These are phyloP conservation scores for Pichia sp. DNA, from an alignment of 1,139 yeast genomes.

Conservation along the genomic window DNA sequence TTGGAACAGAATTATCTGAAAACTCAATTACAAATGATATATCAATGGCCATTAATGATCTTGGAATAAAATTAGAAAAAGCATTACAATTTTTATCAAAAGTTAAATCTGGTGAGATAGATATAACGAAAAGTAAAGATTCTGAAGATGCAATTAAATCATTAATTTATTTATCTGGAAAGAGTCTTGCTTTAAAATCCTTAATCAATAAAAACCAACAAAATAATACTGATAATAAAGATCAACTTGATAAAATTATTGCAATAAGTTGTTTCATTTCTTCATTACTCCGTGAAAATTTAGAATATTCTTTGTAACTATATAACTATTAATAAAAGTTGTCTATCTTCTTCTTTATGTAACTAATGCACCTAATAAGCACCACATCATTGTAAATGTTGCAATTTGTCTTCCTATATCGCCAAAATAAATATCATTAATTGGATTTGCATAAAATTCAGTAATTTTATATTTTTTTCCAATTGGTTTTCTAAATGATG, in stretches of 20 bases:
- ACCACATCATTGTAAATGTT: constrained; percentile 81
- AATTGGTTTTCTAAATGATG: constrained; percentile 32
- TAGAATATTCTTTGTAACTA: no score
- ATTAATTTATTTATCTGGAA: constrained; percentile 5
- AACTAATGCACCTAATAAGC: constrained; percentile 63
- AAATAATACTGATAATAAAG: no score
- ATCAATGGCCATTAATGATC: constrained; percentile 1
- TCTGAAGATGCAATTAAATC: constrained; percentile 1
- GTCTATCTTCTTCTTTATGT: no score
- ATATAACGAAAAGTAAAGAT: constrained; percentile 1
- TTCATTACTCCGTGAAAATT: constrained; percentile 11
- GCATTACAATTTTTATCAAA: constrained; percentile 9
- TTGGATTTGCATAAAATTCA: constrained; percentile 47
- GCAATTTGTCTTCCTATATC: constrained; percentile 55
- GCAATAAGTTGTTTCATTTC: constrained; percentile 8
- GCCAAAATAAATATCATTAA: constrained; percentile 49
- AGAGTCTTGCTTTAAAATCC: constrained; percentile 1
- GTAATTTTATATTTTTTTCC: constrained; percentile 11
- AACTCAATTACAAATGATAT: neutral
- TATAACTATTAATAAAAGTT: no score
- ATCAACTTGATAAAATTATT: constrained; percentile 2
- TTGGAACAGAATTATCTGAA: neutral
- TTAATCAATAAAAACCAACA: neutral
- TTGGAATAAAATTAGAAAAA: constrained; percentile 4
- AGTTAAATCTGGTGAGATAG: constrained; percentile 7